Evolutionary conservation across 192 early-diverging fungal genomes (phyloP).

Genomic region (Allomyces arbusculus): DNA sequence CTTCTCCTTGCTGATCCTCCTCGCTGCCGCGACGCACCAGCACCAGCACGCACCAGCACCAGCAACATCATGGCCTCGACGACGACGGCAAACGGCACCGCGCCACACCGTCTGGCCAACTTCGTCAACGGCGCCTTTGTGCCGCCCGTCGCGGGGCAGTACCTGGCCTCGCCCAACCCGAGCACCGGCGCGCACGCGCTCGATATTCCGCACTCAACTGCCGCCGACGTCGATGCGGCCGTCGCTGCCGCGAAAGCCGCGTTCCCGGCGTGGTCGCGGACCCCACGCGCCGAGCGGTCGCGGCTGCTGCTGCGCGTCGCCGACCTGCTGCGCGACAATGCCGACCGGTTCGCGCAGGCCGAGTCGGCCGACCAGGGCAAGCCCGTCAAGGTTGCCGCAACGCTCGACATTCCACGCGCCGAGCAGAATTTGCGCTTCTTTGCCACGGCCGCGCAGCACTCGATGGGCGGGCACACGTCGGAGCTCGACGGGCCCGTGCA

Average conservation of each 20-base stretch:
- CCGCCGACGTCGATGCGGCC: constrained; percentile 40
- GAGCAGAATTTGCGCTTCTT: constrained; percentile 52
- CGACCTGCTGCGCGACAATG: constrained; percentile 23
- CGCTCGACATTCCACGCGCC: constrained; percentile 37
- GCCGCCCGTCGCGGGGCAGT: constrained; percentile 19
- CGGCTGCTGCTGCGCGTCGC: constrained; percentile 39
- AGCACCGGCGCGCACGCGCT: constrained; percentile 35
- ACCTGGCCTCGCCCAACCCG: constrained; percentile 47
- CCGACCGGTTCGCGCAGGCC: constrained; percentile 37
- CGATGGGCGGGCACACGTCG: background rate
- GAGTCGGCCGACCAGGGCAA: constrained; percentile 66
- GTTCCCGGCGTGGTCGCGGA: constrained; percentile 38
- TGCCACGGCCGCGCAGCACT: constrained; percentile 44
- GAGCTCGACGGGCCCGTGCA: constrained; percentile 18
- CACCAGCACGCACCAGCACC: no score
- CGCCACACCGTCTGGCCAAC: constrained; percentile 16
- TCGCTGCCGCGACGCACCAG: no score
- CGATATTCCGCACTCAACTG: constrained; percentile 35
- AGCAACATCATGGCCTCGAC: no score
- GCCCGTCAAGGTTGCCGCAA: constrained; percentile 31
- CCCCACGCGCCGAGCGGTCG: constrained; percentile 18
- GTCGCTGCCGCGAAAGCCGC: constrained; percentile 44
- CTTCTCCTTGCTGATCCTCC: no score
- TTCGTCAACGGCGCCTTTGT: constrained; percentile 55
- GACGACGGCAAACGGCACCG: no score